Evolutionary conservation across 2,329 filamentous ascomycete genomes (phyloP), one percentile per base, ranked within the genome.

Genomic region (Aspergillus sp.): DNA sequence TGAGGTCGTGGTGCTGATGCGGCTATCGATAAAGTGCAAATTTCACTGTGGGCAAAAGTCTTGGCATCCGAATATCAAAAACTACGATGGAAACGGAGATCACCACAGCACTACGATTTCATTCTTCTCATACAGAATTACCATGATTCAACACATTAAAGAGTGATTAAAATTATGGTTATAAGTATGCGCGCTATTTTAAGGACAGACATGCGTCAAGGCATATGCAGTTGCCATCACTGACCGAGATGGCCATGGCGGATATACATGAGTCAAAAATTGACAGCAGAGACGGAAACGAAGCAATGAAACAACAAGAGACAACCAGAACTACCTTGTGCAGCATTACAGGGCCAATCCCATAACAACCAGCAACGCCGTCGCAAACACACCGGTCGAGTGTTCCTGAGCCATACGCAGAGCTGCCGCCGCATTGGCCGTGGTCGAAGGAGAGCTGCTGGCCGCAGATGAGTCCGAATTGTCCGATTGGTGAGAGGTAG

Each of bases 361-460:
- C 59, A 83, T 79, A 47, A 79, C 66, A 44, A 76, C 74, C 49
- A 80, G 67, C 53, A 83, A 65, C 59, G 75, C 76, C 50, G 74
- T 74, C 43, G 74, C 76, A 47, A 83, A 62, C 37, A 73, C 59
- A 46, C 73, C 72, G 46, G 76, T 77, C 44, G 78, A 75, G 60
- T 77, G 77, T 53, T 76, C 71, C 59, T 73, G 70, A 44, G 66
- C 69, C 55, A 30, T 30, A 73, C 57, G 55, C 63, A 65, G 53
- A 76, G 70, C 69, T 23, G 64, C 65, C 43, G 77, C 79, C 51
- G 73, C 76, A 52, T 68, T 57, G 43, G 55, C 59, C 41, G 67
- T 65, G 41, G 60, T 51, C 19, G 57, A 53, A 15, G 61, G 49
- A 41, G 60, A 56, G 32, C 58, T 61, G 27, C 53, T 55, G 32